Base-by-base conservation (phyloP, 176 grass and related monocot species). In the Phoenix dactylifera region DNA sequence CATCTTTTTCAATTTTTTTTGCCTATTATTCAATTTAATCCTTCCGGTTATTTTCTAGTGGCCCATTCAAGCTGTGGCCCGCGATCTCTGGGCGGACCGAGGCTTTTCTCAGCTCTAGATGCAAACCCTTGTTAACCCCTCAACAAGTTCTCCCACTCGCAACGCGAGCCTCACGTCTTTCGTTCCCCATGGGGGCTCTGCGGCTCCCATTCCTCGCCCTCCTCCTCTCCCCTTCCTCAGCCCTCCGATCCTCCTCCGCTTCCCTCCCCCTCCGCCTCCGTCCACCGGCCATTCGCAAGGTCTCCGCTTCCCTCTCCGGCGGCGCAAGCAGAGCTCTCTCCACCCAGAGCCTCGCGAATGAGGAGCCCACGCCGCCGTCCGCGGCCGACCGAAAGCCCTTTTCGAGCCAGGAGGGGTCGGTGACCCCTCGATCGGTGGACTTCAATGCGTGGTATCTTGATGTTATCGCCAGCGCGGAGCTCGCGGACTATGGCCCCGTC, bases 361-460 rank as follows among this genome's bases (percentile, higher is more conserved):
- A 73, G 49, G 75, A 80, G 24, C 66, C 35, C 35, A 0, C 76
- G n/a, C 67, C 90, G 15, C 25, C 53, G 10, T 4, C 67, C 19
- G 7, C 50, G 23, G 44, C 77, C 64, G 85, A 83, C 66, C 60
- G 70, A 22, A 82, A 82, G 55, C 55, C 60, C 29, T 71, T 66
- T 35, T 75, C 57, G 73, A 70, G 49, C 12, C 73, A 71, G 71
- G 90, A 95, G 86, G 80, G 86, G n/a, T 73, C 78, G 56, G 92
- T 97, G 23, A 91, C 92, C 54, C 92, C 92, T 22, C 63, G 84
- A 44, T 91, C 92, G 6, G 66, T 66, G 58, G 92, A 97, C 74
- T 88, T 97, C 78, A 97, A 89, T 65, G 78, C 87, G 22, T 97
- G 92, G 92, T 97, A 97, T 71, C 77, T 86, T 24, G 87, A 97